phyloP scores from a whole-genome alignment of 1,139 yeast genomes.

The Suhomyces wounanorum region DNA sequence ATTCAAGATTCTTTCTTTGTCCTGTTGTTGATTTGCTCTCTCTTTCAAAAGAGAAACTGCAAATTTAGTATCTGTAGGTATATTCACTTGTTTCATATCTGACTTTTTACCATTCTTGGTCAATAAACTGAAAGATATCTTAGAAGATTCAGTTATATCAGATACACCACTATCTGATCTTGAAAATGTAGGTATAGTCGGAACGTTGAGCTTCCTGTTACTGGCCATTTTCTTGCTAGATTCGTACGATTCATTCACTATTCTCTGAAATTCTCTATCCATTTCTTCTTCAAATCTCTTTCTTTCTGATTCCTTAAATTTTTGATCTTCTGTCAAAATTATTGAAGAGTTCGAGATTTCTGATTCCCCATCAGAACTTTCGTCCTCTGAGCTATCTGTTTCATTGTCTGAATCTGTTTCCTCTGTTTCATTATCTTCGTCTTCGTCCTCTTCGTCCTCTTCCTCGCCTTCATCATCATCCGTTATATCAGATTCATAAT shows the following conservation, averaged over 20 bases:
- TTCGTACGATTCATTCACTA: constrained; percentile 53
- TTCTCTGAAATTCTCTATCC: constrained; percentile 53
- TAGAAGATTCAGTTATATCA: constrained; percentile 8
- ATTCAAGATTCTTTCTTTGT: constrained; percentile 44
- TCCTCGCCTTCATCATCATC: constrained; percentile 18
- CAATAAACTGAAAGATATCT: constrained; percentile 53
- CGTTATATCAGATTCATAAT: constrained; percentile 9
- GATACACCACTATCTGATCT: constrained; percentile 5
- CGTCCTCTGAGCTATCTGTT: constrained; percentile 17
- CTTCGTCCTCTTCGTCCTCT: constrained; percentile 22
- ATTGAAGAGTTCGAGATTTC: constrained; percentile 17
- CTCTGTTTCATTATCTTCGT: constrained; percentile 15
- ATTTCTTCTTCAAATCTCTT: constrained; percentile 50
- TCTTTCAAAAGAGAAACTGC: constrained; percentile 41
- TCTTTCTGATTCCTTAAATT: constrained; percentile 39
- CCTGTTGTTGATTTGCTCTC: constrained; percentile 35
- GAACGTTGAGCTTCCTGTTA: constrained; percentile 23
- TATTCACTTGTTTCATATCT: constrained; percentile 42
- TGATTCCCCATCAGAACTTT: constrained; percentile 17
- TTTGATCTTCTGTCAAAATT: constrained; percentile 28
- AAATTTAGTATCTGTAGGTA: constrained; percentile 53
- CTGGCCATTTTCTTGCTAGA: constrained; percentile 25
- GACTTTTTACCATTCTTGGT: constrained; percentile 53
- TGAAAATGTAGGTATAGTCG: constrained; percentile 11
- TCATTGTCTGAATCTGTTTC: constrained; percentile 20